Evolutionary conservation across 306 rosid species (phyloP).

Genomic region (Quercus rubra): DNA sequence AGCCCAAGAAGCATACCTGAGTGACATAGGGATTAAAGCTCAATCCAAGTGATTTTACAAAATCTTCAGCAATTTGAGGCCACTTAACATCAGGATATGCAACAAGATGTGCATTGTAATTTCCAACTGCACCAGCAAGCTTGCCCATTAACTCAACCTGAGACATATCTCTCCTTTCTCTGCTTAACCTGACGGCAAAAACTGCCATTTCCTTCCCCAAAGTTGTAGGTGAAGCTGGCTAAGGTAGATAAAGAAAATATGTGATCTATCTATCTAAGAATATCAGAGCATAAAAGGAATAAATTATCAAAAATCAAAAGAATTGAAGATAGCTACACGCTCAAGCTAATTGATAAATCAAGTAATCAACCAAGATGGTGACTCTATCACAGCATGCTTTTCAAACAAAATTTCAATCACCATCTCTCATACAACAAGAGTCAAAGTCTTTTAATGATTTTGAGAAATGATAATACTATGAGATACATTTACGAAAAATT

Average conservation of each 20-base stretch:
- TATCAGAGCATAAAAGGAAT: neutral
- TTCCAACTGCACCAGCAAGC: conserved; percentile 97
- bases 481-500: neutral
- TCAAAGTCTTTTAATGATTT: neutral
- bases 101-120: conserved; percentile 88
- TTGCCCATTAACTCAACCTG: conserved; percentile 76
- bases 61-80: conserved; percentile 66
- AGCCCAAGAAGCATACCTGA: conserved; percentile 52
- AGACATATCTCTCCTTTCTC: conserved; percentile 63
- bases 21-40: conserved; percentile 77
- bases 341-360: neutral
- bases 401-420: neutral
- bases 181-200: conserved; percentile 75
- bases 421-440: neutral
- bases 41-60: conserved; percentile 72
- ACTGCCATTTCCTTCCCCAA: conserved; percentile 96
- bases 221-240: conserved; percentile 96
- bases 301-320: neutral
- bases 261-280: neutral
- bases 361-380: neutral
- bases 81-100: conserved; percentile 77
- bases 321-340: neutral
- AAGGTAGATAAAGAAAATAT: conserved; percentile 11
- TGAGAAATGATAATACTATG: neutral
- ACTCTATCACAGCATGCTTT: neutral